Conservation (phyloP, 352 stramenopile genomes). For the Plasmopara muralis region DNA sequence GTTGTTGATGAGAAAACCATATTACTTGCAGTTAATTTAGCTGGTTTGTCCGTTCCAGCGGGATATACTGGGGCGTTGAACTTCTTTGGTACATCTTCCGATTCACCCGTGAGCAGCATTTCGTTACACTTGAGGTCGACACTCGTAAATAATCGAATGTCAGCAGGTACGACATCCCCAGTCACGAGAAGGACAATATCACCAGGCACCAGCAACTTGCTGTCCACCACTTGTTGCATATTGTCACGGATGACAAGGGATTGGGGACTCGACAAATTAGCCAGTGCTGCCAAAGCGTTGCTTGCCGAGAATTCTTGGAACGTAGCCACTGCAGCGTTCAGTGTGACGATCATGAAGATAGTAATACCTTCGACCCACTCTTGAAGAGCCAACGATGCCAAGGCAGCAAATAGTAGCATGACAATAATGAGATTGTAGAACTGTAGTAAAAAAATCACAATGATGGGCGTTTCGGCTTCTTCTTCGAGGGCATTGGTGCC, state of each 20-base stretch:
- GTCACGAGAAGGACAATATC: constrained; percentile 87
- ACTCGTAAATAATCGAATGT: constrained; percentile 86
- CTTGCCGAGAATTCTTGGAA: constrained; percentile 56
- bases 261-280: constrained; percentile 56
- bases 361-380: constrained; percentile 68
- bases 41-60: constrained; percentile 13
- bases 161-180: constrained; percentile 90
- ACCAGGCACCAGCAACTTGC: constrained; percentile 62
- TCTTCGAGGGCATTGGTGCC: constrained; percentile 59
- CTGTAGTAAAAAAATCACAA: constrained; percentile 61
- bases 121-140: constrained; percentile 89
- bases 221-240: constrained; percentile 58
- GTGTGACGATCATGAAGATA: constrained; percentile 53
- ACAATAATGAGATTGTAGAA: constrained; percentile 80
- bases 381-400: constrained; percentile 48
- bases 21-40: constrained; percentile 70
- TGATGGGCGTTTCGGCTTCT: constrained; percentile 47
- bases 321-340: constrained; percentile 60
- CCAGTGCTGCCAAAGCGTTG: constrained; percentile 55
- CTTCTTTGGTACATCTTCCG: constrained; percentile 71
- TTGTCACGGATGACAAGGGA: constrained; percentile 58
- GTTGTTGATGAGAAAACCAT: constrained; percentile 92
- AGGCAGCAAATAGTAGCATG: constrained; percentile 51
- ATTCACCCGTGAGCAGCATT: constrained; percentile 92
- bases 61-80: constrained; percentile 31